Conservation (phyloP, 1,139 yeast species). For the Hemisphaericaspora lyxosophila region DNA sequence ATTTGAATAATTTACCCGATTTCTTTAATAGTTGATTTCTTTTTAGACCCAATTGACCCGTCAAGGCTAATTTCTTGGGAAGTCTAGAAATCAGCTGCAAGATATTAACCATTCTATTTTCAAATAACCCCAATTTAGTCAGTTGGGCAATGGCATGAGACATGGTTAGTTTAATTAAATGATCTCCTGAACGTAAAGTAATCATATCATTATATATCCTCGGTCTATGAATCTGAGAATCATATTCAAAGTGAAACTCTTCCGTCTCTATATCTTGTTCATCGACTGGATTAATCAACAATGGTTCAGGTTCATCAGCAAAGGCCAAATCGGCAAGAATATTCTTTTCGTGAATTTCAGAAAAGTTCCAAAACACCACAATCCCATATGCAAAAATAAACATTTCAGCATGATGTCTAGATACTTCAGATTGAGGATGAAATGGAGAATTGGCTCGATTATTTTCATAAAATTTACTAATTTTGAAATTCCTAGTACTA, state of each 20-base stretch:
- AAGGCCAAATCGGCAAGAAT: constrained; percentile 89
- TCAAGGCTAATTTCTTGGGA: constrained; percentile 85
- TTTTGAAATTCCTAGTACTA: too few species aligned
- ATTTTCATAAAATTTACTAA: too few species aligned
- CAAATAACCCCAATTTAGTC: constrained; percentile 86
- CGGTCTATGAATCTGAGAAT: constrained; percentile 77
- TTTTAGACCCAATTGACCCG: constrained; percentile 80
- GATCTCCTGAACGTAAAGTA: constrained; percentile 87
- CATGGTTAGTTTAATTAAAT: constrained; percentile 85
- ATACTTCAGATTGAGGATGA: constrained; percentile 38
- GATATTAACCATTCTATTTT: constrained; percentile 83
- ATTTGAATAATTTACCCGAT: constrained; percentile 84
- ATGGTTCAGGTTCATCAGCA: constrained; percentile 47
- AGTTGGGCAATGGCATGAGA: constrained; percentile 98
- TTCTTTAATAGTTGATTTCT: constrained; percentile 79
- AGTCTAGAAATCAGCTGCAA: constrained; percentile 81
- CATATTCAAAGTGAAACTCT: constrained; percentile 91
- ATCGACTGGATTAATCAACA: constrained; percentile 72
- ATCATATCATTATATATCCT: constrained; percentile 93
- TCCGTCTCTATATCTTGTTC: constrained; percentile 95
- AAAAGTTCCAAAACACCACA: constrained; percentile 95
- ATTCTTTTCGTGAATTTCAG: constrained; percentile 89
- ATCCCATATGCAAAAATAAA: constrained; percentile 91
- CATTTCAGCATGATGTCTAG: constrained; percentile 82
- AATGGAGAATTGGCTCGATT: constrained; percentile 7